These are phyloP conservation scores for Diplosphaera chodatii DNA, from an alignment of 139 green algal genomes.

Conservation along the genomic window DNA sequence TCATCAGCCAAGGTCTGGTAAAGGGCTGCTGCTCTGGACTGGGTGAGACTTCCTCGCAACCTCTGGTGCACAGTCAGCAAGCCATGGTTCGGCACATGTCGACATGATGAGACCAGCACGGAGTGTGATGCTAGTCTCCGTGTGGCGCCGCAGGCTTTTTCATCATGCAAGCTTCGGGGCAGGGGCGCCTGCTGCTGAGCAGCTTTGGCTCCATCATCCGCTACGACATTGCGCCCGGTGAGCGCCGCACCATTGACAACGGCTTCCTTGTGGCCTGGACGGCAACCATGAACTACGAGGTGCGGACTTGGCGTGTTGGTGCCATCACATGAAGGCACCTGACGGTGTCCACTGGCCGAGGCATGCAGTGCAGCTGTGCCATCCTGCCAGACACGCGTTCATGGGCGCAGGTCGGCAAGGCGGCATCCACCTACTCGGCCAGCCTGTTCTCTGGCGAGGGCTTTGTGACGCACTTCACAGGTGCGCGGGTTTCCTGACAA, in stretches of 20 bases:
- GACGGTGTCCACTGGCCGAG: too few species aligned
- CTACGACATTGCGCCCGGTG: slow-evolving; percentile 12
- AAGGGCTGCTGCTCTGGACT: background rate
- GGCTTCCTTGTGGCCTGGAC: slow-evolving; percentile 4
- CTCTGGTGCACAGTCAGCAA: background rate
- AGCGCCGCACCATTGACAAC: background rate
- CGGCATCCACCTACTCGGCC: background rate
- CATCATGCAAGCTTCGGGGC: slow-evolving; percentile 7
- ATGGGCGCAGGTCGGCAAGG: background rate
- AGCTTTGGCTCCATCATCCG: slow-evolving; percentile 11
- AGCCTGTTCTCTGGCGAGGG: background rate
- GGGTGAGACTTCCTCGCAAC: background rate
- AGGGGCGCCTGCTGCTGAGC: slow-evolving; percentile 12
- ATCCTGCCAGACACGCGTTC: too few species aligned
- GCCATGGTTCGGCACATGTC: background rate
- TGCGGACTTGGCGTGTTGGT: too few species aligned
- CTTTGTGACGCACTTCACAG: background rate
- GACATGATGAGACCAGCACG: too few species aligned
- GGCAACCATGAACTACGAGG: background rate
- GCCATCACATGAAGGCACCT: too few species aligned
- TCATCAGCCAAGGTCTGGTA: background rate
- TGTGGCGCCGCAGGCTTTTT: slow-evolving; percentile 10
- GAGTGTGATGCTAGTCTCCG: too few species aligned
- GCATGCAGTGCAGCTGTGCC: too few species aligned
- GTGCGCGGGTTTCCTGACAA: too few species aligned